Percentiles rank a stretch among this genome's conserved stretches.
These are phyloP conservation scores for Coccomyxa subellipsoidea DNA, from an alignment of 163 green algal genomes.

Conservation along the genomic window DNA sequence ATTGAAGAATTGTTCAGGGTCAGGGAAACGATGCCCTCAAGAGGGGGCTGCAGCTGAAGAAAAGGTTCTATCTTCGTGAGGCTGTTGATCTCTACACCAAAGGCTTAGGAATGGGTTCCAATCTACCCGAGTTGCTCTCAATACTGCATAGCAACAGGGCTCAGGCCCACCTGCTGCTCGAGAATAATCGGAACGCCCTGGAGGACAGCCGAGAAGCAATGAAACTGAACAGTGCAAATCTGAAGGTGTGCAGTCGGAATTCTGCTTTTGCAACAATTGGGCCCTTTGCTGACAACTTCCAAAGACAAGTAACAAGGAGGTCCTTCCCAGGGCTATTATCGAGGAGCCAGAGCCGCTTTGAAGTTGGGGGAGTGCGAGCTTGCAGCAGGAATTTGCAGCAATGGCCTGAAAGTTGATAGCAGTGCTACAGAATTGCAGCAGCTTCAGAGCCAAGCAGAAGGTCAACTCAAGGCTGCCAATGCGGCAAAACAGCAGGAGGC, in stretches of 20 bases:
- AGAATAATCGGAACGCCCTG: conserved; percentile 76
- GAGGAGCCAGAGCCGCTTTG: conserved; percentile 50
- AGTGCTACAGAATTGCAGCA: conserved; percentile 31
- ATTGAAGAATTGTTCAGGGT: no score
- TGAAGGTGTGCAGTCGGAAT: conserved; percentile 66
- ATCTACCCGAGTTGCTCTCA: conserved; percentile 41
- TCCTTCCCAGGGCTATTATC: conserved; percentile 47
- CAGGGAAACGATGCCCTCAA: conserved; percentile 82
- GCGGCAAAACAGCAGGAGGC: conserved; percentile 2
- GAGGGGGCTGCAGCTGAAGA: conserved; percentile 62
- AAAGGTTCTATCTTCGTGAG: conserved; percentile 77
- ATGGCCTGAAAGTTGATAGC: conserved; percentile 37
- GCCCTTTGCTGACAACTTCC: no score
- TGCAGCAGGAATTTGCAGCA: conserved; percentile 26
- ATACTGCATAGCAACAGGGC: conserved; percentile 72
- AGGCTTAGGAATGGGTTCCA: conserved; percentile 46
- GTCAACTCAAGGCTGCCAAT: background rate
- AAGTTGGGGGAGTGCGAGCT: conserved; percentile 41
- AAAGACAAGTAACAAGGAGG: no score
- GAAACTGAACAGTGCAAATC: conserved; percentile 49
- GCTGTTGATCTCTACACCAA: conserved; percentile 74
- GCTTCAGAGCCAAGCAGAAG: background rate
- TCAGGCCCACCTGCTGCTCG: conserved; percentile 73
- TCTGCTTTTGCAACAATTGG: no score
- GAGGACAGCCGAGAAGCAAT: conserved; percentile 61